Evolutionary conservation across 257 asterid genomes (phyloP), one percentile per base, ranked within the genome.

Genomic region (Solanum pinnatisectum): DNA sequence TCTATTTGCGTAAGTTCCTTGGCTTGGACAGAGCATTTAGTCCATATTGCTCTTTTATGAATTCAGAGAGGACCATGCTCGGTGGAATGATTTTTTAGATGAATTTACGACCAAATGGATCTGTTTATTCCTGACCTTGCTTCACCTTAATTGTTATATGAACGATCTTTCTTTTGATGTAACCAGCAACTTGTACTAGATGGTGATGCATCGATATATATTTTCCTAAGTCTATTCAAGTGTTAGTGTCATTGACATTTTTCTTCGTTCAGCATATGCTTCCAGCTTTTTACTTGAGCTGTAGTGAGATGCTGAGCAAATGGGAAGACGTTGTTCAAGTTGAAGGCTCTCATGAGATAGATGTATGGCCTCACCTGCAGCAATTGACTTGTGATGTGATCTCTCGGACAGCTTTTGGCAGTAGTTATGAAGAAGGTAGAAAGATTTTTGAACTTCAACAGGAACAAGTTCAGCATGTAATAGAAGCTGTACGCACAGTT

Each of bases 321-420:
- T 79, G 67, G 40, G 65, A 79, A 25, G 40, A 79, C 27, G 22
- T 3, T 4, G 40, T 79, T 25, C 11, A 0, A 25, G 25, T 16
- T 8, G 85, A 27, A 15, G 27, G 67, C 39, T 79, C 85, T 14
- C 39, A 27, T 79, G 40, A 79, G 67, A 79, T 79, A 44, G 85
- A 79, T 79, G 91, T 92, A 49, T 93, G 93, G 93, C 93, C 93
- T 63, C 39, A 83, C 72, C 72, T 93, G 20, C 90, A 91, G 74
- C 86, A 71, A 8, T 68, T 93, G 65, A 60, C 87, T 0, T 39
- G 90, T 25, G 94, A 91, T 86, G 93, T 90, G 9, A 90, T 93
- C 59, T 92, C 95, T 8, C 91, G 95, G 9, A 84, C 95, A 13
- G 91, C 94, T 33, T 93, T 93, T 90, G 95, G 94, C 2, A 90